Base-by-base conservation (phyloP, 192 early-diverging fungal species). In the Chytriomyces hyalinus region DNA sequence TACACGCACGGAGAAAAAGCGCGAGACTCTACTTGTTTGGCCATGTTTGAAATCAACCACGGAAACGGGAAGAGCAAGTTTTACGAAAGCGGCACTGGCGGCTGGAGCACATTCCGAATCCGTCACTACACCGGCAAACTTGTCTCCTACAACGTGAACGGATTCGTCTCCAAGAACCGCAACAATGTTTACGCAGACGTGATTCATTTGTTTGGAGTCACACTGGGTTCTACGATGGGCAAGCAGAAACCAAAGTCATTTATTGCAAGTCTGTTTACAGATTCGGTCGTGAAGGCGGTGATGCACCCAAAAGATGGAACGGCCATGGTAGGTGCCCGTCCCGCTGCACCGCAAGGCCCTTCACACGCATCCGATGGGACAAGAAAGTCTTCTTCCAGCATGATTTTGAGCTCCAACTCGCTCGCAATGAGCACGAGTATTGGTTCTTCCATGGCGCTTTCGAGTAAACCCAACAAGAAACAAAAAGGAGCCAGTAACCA, bases 121-220 rank as follows among this genome's bases (percentile, higher is more conserved):
- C 89, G 91, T 65, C 96, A 98, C 80, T 96, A 91, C 85, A 86
- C 89, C 26, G 86, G 90, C 15, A 86, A 86, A 57, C 91, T 92
- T 15, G 88, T 75, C 36, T 95, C 93, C 76, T 84, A 86, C 83
- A 84, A 89, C 50, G 73, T 89, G 10, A 83, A 84, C 36, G 87
- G 85, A 2, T 94, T 96, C 78, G 75, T 93, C n/a, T 90, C 92
- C 70, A 86, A 88, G 65, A 94, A 98, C 78, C 84, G 85, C 7
- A 93, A 96, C 78, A 87, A 87, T 53, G 80, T 96, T 20, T 92
- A 91, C 76, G 87, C 92, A 3, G 94, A 96, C 78, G 94, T 95
- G 83, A 92, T 95, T 49, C 88, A 91, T 6, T 83, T 97, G 61
- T 93, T 97, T 89, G 90, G 94, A 50, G 92, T 93, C 3, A 74